Base-by-base conservation (phyloP, 1,284 basidiomycete genomes). In the Sporisorium iseilematis-ciliati region DNA sequence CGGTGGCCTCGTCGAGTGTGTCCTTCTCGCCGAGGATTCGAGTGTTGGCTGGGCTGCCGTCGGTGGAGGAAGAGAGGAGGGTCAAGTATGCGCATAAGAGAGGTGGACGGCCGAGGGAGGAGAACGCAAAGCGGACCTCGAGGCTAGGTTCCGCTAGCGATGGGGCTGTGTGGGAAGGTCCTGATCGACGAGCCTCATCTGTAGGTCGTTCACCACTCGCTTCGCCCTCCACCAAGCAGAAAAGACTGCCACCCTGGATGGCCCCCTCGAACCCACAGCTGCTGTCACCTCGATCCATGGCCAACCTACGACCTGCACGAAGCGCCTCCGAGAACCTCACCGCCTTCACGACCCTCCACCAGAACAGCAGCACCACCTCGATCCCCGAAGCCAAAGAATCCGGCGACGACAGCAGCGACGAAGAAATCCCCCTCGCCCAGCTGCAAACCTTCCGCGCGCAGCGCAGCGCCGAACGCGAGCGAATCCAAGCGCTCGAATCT, bases 361-460 rank as follows among this genome's bases (percentile, higher is more conserved):
- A 57, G 42, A 63, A 65, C 40, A 42, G 58, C 29, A 63, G 59
- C 35, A 50, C 66, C 7, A 52, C 56, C 2, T 62, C 62, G 3
- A 65, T 59, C n/a, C 55, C 67, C 2, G 60, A 63, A 42, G 64
- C 45, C 23, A 57, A 33, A 12, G 67, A 66, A 49, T 33, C 41
- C 4, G 57, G 31, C 6, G 62, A 31, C 4, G 65, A 64, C n/a
- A 75, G 66, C 55, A 79, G 79, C 41, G 77, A 77, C 45, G 79
- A 81, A 20, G 78, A 79, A 18, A 63, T 79, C 3, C 77, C 79
- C 4, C 57, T 79, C 4, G 77, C 68, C 18, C 57, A 78, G 50
- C 63, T 79, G 46, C 69, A 65, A 11, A 49, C 42, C 5, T 65
- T 75, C 60, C 65, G 72, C 7, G 61, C 70, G 11, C 66, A 73